A percentile compares a stretch with the other conserved stretches of the same genome.
These are phyloP conservation scores for Lodderomyces margitis DNA, from an alignment of 1,139 yeast species.

Conservation along the genomic window DNA sequence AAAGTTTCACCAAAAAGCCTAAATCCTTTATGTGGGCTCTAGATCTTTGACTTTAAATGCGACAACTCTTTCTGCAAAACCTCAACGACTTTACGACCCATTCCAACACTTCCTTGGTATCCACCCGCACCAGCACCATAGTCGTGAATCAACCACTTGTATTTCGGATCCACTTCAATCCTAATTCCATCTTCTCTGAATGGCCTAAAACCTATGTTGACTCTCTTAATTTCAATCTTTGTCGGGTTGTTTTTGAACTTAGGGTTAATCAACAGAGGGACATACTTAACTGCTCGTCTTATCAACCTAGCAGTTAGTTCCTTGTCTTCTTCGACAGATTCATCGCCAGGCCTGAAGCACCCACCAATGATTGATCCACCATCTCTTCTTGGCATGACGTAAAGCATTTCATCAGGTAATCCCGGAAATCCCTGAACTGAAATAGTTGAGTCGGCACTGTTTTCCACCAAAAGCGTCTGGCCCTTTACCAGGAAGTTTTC, in stretches of 20 bases:
- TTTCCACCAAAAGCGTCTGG: conserved; percentile 40
- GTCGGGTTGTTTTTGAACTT: conserved; percentile 29
- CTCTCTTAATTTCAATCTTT: conserved; percentile 38
- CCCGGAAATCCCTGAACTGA: conserved; percentile 33
- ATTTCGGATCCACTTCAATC: conserved; percentile 33
- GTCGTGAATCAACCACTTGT: conserved; percentile 43
- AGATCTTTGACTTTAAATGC: conserved; percentile 8
- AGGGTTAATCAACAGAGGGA: conserved; percentile 42
- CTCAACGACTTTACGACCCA: conserved; percentile 28
- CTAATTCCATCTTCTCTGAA: conserved; percentile 45
- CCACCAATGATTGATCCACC: conserved; percentile 58
- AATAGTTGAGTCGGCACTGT: conserved; percentile 27
- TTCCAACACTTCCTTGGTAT: conserved; percentile 49
- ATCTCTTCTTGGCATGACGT: conserved; percentile 52
- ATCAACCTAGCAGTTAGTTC: conserved; percentile 39
- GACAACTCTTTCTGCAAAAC: conserved; percentile 9
- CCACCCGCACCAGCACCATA: conserved; percentile 59
- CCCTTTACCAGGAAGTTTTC: conserved; percentile 35
- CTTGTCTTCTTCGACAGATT: conserved; percentile 28
- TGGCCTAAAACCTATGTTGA: conserved; percentile 50
- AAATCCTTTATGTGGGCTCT: no score
- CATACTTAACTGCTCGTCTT: conserved; percentile 37
- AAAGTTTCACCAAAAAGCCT: no score
- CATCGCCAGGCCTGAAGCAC: conserved; percentile 30
- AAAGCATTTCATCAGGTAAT: conserved; percentile 36